Conservation (phyloP, 768 basidiomycete genomes). For the Myochromella boudieri region DNA sequence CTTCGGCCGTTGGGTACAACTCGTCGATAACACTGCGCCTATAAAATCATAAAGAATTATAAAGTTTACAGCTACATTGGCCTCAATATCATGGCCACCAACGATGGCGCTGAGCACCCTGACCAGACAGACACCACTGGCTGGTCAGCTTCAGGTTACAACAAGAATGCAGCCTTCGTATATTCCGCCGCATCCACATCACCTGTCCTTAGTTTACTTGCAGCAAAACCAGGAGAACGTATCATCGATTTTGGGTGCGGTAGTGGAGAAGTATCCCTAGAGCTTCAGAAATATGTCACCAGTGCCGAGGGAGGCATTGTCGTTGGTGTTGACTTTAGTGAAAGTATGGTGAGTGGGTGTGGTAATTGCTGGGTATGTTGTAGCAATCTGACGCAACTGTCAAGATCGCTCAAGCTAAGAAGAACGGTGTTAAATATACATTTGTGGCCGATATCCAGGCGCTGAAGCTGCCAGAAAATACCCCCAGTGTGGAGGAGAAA, state of each 20-base stretch:
- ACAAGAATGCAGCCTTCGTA: constrained; percentile 66
- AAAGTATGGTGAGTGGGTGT: constrained; percentile 74
- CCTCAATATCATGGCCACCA: background rate
- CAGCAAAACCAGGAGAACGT: constrained; percentile 63
- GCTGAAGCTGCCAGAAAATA: constrained; percentile 36
- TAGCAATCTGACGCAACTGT: no score
- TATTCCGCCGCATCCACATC: constrained; percentile 53
- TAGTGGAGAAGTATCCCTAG: constrained; percentile 71
- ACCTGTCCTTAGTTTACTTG: constrained; percentile 59
- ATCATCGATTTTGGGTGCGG: constrained; percentile 84
- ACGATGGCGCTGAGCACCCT: background rate
- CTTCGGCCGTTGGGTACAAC: constrained; percentile 6
- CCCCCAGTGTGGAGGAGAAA: constrained; percentile 28
- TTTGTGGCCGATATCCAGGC: constrained; percentile 58
- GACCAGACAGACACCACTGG: constrained; percentile 34
- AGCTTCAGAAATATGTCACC: constrained; percentile 53
- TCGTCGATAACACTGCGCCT: background rate
- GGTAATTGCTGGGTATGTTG: no score
- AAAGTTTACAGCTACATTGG: background rate
- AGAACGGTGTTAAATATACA: constrained; percentile 43
- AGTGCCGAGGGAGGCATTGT: constrained; percentile 43
- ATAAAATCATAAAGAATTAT: background rate
- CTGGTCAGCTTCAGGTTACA: constrained; percentile 65
- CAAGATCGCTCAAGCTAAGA: constrained; percentile 56
- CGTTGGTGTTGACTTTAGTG: constrained; percentile 68